Evolutionary conservation across 768 basidiomycete species (phyloP).

Genomic region (Leucocoprinus leucothites): DNA sequence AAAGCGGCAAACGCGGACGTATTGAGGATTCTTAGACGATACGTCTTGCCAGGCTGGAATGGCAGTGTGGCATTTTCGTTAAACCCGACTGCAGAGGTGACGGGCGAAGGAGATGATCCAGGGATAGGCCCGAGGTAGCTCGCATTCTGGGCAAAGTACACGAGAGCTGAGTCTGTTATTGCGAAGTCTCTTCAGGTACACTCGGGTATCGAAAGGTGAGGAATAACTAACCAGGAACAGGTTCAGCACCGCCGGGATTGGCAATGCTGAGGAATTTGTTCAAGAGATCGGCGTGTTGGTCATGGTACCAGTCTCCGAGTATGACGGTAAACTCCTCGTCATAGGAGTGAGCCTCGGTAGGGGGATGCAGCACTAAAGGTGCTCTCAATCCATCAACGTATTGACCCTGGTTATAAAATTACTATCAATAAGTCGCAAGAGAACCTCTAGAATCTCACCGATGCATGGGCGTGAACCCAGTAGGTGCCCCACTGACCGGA

Average conservation of each 20-base stretch:
- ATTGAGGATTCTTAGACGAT: constrained; percentile 86
- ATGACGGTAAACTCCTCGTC: constrained; percentile 90
- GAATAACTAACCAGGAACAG: constrained; percentile 64
- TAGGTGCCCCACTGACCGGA: constrained; percentile 78
- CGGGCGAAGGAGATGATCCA: constrained; percentile 46
- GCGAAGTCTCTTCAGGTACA: not conserved
- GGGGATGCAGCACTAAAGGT: constrained; percentile 75
- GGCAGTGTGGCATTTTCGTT: constrained; percentile 84
- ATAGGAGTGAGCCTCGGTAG: constrained; percentile 64
- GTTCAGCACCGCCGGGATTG: constrained; percentile 85
- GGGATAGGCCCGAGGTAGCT: constrained; percentile 62
- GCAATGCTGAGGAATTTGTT: constrained; percentile 63
- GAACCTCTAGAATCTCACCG: constrained; percentile 28
- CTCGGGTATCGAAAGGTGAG: not conserved
- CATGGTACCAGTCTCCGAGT: constrained; percentile 92
- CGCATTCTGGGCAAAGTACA: constrained; percentile 80
- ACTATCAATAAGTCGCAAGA: not conserved
- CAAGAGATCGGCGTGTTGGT: constrained; percentile 61
- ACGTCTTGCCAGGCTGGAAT: constrained; percentile 86
- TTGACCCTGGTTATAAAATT: constrained; percentile 55
- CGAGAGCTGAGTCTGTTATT: constrained; percentile 63
- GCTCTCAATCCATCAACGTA: constrained; percentile 94
- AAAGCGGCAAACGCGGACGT: constrained; percentile 71
- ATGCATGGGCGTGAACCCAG: constrained; percentile 74
- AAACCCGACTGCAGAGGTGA: constrained; percentile 67